Base-by-base conservation (phyloP, 2,329 filamentous ascomycete genomes). In the Curvularia eragrostidis region DNA sequence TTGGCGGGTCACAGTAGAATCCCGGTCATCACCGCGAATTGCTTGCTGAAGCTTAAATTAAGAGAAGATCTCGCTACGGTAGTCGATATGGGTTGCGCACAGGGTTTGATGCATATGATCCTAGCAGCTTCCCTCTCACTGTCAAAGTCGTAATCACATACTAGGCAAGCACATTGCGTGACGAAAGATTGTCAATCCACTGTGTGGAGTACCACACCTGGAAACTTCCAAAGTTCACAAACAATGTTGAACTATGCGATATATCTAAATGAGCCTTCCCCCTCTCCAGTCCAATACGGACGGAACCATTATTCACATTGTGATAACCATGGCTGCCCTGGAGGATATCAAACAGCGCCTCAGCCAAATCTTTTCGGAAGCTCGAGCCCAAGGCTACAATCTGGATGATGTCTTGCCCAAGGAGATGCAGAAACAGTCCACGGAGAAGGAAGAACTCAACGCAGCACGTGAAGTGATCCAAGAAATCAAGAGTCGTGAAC, bases 281-380 rank as follows among this genome's bases (percentile, higher is more conserved):
- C 34, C 15, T 34, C 6, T 13, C 32, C 32, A 15, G 4, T 34
- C 15, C 15, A 2, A 36, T n/a, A n/a, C n/a, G n/a, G n/a, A 18
- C 3, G 4, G 5, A 36, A n/a, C 1, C 1, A n/a, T n/a, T 5
- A 18, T 18, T 7, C 1, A n/a, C 15, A 15, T 36, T 13, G 34
- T n/a, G 18, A 7, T 6, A 36, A 44, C 8, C 12, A 68, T 67
- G 64, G 23, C 58, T 12, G 56, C 32, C 42, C 59, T 57, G 5
- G 63, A 53, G 7, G 57, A 62, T 36, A 50, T 68, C 15, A 57
- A 60, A 34, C 64, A 57, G 41, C 66, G 64, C 24, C 15, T 69
- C 15, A 54, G 58, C 7, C 41, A 49, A 2, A 28, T 67, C n/a
- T n/a, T 65, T 26, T 53, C 57, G 18, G 53, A 51, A 15, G 63